Conservation (phyloP, 306 rosid genomes). For the Leucaena leucocephala region DNA sequence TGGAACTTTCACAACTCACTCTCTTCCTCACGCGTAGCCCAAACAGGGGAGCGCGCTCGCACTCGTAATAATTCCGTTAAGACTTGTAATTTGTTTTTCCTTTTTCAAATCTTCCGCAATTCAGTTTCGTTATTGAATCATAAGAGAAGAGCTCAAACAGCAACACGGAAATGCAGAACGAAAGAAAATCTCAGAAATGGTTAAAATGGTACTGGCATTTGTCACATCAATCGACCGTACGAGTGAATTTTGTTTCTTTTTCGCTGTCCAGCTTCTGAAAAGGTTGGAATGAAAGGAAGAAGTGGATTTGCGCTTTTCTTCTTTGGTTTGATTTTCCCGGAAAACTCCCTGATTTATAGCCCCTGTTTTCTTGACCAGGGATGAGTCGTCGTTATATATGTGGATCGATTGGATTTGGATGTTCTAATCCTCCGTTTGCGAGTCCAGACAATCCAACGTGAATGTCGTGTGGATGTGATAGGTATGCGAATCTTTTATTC, state of each 20-base stretch:
- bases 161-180: conserved; percentile 5
- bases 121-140: conserved; percentile 11
- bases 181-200: conserved; percentile 6
- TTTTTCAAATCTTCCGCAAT: background rate
- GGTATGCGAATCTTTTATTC: background rate
- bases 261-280: background rate
- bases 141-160: background rate
- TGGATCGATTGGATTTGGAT: background rate
- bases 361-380: background rate
- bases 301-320: background rate
- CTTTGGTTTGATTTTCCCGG: background rate
- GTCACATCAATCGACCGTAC: background rate
- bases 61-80: background rate
- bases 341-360: conserved; percentile 7
- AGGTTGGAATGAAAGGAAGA: background rate
- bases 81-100: background rate
- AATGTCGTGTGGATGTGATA: background rate
- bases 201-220: background rate
- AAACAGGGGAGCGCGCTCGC: background rate
- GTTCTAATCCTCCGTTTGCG: background rate
- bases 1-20: background rate
- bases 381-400: background rate
- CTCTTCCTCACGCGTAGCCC: background rate
- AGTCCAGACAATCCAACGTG: conserved; percentile 14
- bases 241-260: background rate